A percentile compares a stretch with the other conserved stretches of the same genome.
These are phyloP conservation scores for Trichoderma citrinoviride DNA, from an alignment of 2,329 filamentous ascomycete species.

Conservation along the genomic window DNA sequence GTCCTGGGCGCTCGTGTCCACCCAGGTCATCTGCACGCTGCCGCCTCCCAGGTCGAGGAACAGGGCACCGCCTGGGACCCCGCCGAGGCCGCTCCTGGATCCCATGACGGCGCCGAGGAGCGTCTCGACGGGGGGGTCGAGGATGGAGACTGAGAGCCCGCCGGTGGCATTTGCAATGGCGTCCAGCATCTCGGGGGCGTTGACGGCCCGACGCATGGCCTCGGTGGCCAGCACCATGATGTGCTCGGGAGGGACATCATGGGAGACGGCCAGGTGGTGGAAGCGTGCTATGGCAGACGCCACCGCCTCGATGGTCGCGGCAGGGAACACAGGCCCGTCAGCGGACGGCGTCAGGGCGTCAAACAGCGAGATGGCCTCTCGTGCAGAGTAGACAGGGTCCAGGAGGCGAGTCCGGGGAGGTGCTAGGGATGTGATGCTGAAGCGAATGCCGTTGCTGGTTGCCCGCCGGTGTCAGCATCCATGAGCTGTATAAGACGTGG, in stretches of 20 bases:
- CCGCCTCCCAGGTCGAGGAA: conserved; percentile 85
- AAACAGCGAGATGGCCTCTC: conserved; percentile 80
- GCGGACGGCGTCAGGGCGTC: conserved; percentile 65
- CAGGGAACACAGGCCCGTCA: conserved; percentile 44
- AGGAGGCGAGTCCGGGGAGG: conserved; percentile 69
- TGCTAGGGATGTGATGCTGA: conserved; percentile 81
- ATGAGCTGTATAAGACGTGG: neutral
- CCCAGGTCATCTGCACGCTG: conserved; percentile 63
- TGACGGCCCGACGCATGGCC: conserved; percentile 77
- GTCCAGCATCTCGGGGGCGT: conserved; percentile 65
- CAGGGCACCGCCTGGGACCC: conserved; percentile 62
- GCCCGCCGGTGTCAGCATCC: conserved; percentile 5
- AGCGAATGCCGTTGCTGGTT: conserved; percentile 82
- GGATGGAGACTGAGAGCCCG: conserved; percentile 67
- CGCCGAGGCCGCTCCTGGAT: conserved; percentile 69
- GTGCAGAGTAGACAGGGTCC: conserved; percentile 72
- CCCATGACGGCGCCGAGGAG: conserved; percentile 75
- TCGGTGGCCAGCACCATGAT: conserved; percentile 82
- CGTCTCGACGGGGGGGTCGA: conserved; percentile 79
- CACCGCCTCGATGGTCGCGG: conserved; percentile 62
- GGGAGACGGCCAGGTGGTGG: conserved; percentile 65
- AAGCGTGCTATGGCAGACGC: conserved; percentile 67
- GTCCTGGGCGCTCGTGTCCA: conserved; percentile 47
- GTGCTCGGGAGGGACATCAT: conserved; percentile 62
- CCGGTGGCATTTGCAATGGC: conserved; percentile 60